Evolutionary conservation across 257 asterid species (phyloP).

Genomic region (Ballota nigra): DNA sequence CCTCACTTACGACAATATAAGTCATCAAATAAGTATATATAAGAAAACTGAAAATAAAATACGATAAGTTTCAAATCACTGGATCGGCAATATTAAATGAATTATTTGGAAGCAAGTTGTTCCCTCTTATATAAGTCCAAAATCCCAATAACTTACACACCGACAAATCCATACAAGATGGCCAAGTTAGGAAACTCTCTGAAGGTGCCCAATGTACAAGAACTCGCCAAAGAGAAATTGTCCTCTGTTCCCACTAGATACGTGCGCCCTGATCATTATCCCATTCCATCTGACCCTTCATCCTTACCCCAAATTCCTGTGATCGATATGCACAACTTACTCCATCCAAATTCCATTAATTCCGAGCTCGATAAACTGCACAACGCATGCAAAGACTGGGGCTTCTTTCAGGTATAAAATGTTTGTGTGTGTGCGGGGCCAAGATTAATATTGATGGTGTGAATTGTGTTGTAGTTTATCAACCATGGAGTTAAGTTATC

Average conservation of each 20-base stretch:
- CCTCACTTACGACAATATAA: no score
- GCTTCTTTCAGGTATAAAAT: constrained; percentile 52
- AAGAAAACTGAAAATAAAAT: no score
- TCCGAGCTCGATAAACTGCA: constrained; percentile 49
- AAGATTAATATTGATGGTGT: no score
- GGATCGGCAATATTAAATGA: no score
- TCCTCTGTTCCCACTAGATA: constrained; percentile 43
- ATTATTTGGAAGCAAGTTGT: no score
- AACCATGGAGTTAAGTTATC: constrained; percentile 49
- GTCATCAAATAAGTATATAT: no score
- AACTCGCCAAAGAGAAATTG: constrained; percentile 40
- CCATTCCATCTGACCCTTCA: not conserved
- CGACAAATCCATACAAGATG: no score
- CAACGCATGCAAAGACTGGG: constrained; percentile 52
- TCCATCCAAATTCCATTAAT: constrained; percentile 7
- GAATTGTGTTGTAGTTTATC: constrained; percentile 33
- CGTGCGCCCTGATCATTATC: constrained; percentile 34
- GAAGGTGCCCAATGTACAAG: constrained; percentile 56
- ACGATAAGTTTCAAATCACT: no score
- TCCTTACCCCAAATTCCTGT: constrained; percentile 36
- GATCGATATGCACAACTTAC: constrained; percentile 36
- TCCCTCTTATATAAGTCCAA: no score
- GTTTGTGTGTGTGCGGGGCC: no score
- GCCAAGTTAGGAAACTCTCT: constrained; percentile 35
- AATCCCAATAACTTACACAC: no score